Percentiles rank a stretch among this genome's conserved stretches.
These are phyloP conservation scores for Pelargonium fulgidum DNA, from an alignment of 441 rosid genomes.

Conservation along the genomic window DNA sequence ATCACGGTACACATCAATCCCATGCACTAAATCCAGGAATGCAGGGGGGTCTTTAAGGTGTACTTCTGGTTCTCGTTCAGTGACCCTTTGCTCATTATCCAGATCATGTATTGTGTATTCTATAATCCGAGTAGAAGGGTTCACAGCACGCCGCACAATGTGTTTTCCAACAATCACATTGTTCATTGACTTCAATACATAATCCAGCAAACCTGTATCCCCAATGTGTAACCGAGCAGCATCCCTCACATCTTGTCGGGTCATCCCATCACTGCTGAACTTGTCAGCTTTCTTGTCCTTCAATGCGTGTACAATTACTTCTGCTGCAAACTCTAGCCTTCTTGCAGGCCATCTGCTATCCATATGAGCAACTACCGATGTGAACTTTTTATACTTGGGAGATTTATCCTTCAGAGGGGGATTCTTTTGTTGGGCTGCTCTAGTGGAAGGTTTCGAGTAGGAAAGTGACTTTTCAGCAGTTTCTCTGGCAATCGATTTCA, in stretches of 20 bases:
- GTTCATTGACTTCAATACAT: constrained; percentile 74
- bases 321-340: constrained; percentile 72
- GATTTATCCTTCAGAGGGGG: constrained; percentile 30
- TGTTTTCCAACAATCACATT: constrained; percentile 57
- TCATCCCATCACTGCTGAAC: constrained; percentile 49
- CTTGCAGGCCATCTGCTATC: constrained; percentile 81
- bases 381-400: constrained; percentile 33
- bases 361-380: constrained; percentile 40
- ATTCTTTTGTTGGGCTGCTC: constrained; percentile 31
- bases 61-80: constrained; percentile 23
- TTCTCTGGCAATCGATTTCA: constrained; percentile 23
- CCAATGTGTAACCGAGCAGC: constrained; percentile 87
- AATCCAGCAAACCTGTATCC: constrained; percentile 82
- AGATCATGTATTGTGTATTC: constrained; percentile 66
- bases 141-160: constrained; percentile 50
- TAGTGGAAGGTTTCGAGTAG: constrained; percentile 23
- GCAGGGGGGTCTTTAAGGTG: constrained; percentile 16
- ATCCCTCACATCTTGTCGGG: constrained; percentile 79
- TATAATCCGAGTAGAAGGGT: constrained; percentile 51
- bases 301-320: constrained; percentile 59
- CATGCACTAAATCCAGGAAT: constrained; percentile 27
- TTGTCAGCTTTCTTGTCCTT: constrained; percentile 41
- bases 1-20: constrained; percentile 50
- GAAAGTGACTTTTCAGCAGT: constrained; percentile 20
- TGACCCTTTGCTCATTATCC: constrained; percentile 17